Evolutionary conservation across 2,329 filamentous ascomycete genomes (phyloP).

Genomic region (Chaetomiaceae sp.): DNA sequence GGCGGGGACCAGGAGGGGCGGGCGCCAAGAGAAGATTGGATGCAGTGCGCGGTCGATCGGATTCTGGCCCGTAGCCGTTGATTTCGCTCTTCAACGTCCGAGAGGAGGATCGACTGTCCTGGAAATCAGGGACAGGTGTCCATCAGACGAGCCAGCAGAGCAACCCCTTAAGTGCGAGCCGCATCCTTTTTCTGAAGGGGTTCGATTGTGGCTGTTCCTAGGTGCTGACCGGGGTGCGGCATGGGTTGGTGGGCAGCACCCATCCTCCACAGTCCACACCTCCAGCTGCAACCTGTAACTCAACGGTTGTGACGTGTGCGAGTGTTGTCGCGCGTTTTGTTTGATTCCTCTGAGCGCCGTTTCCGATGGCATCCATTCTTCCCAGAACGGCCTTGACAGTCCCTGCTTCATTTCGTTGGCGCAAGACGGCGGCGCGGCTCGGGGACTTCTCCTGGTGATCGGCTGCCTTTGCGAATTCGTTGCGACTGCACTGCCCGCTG

Average conservation of each 20-base stretch:
- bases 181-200: background rate
- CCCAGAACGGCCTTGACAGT: background rate
- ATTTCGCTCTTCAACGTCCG: background rate
- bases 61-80: background rate
- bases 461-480: background rate
- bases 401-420: background rate
- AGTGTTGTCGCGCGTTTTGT: too few species aligned
- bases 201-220: slow-evolving; percentile 4
- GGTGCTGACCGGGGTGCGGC: background rate
- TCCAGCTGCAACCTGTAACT: too few species aligned
- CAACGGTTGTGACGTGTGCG: too few species aligned
- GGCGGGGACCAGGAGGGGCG: slow-evolving; percentile 14
- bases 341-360: too few species aligned
- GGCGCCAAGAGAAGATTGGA: slow-evolving; percentile 11
- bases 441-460: slow-evolving; percentile 1
- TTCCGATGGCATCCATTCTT: too few species aligned
- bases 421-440: background rate
- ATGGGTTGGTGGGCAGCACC: background rate
- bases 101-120: background rate
- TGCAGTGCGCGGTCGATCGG: background rate
- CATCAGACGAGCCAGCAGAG: background rate
- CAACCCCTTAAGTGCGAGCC: slow-evolving; percentile 7
- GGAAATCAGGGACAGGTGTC: background rate
- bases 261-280: too few species aligned
- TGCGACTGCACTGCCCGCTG: slow-evolving; percentile 5